These are phyloP conservation scores for Saccharomycopsis sp. DNA, from an alignment of 805 yeast genomes.

Conservation along the genomic window DNA sequence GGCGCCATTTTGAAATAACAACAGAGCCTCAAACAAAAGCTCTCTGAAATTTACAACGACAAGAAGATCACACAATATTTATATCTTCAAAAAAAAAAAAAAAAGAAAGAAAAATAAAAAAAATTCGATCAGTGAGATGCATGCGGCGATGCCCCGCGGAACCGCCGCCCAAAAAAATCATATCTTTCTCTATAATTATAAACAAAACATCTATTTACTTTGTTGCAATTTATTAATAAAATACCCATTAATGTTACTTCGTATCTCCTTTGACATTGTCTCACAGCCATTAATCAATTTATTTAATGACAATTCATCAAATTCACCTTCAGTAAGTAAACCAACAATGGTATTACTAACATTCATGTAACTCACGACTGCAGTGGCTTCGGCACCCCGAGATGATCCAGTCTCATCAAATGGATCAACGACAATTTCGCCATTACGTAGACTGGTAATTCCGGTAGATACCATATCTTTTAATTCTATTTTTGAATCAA, in stretches of 20 bases:
- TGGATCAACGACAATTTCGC: conserved; percentile 15
- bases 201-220: too few species aligned
- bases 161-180: too few species aligned
- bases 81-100: background rate
- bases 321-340: conserved; percentile 42
- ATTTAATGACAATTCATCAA: conserved; percentile 23
- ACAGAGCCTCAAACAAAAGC: background rate
- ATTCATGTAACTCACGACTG: conserved; percentile 43
- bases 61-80: background rate
- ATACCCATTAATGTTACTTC: conserved; percentile 14
- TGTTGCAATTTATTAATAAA: background rate
- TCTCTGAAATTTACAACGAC: background rate
- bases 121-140: background rate
- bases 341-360: conserved; percentile 56
- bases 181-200: too few species aligned
- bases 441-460: conserved; percentile 28
- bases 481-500: conserved; percentile 79
- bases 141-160: too few species aligned
- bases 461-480: conserved; percentile 71
- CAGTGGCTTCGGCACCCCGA: background rate
- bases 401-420: background rate
- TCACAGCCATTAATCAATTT: conserved; percentile 15
- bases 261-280: conserved; percentile 15
- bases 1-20: background rate
- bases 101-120: background rate